phyloP scores from a whole-genome alignment of 495 filamentous ascomycete species.

The Aspergillus sclerotiicarbonarius region DNA sequence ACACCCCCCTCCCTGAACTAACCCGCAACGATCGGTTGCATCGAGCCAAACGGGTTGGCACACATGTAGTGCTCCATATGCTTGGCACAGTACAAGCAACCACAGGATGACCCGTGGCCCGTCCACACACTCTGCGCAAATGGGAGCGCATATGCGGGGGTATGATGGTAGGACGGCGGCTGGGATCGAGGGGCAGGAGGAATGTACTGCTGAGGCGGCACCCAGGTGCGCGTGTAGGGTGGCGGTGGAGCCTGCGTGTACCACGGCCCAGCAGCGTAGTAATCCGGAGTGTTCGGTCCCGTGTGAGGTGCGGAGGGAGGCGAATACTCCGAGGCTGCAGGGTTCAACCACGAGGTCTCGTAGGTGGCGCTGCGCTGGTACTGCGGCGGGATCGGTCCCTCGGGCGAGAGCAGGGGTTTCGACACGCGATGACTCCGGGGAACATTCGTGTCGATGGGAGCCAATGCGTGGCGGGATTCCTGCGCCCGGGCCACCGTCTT shows the following conservation, averaged over 20 bases:
- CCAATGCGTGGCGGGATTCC: conserved; percentile 56
- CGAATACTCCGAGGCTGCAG: conserved; percentile 58
- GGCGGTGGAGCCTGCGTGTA: conserved; percentile 54
- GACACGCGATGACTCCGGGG: conserved; percentile 44
- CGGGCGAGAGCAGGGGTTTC: conserved; percentile 50
- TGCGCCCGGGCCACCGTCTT: conserved; percentile 56
- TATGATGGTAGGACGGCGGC: conserved; percentile 52
- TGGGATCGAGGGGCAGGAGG: conserved; percentile 42
- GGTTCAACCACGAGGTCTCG: conserved; percentile 54
- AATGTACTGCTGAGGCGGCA: conserved; percentile 51
- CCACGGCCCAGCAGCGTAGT: conserved; percentile 52
- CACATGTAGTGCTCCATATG: conserved; percentile 65
- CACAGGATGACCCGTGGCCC: conserved; percentile 62
- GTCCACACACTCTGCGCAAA: conserved; percentile 61
- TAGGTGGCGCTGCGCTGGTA: conserved; percentile 49
- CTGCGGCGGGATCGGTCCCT: conserved; percentile 49
- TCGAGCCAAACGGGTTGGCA: conserved; percentile 54
- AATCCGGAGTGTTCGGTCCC: conserved; percentile 62
- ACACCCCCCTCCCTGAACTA: conserved; percentile 25
- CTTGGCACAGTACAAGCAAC: conserved; percentile 64
- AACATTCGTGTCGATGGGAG: conserved; percentile 69
- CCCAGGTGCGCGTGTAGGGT: conserved; percentile 38
- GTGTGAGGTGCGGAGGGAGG: conserved; percentile 67
- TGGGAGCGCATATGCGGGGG: conserved; percentile 50
- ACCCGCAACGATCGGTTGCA: conserved; percentile 55